Evolutionary conservation across 1,139 yeast genomes (phyloP).

Genomic region (Citeromyces hawaiiensis): DNA sequence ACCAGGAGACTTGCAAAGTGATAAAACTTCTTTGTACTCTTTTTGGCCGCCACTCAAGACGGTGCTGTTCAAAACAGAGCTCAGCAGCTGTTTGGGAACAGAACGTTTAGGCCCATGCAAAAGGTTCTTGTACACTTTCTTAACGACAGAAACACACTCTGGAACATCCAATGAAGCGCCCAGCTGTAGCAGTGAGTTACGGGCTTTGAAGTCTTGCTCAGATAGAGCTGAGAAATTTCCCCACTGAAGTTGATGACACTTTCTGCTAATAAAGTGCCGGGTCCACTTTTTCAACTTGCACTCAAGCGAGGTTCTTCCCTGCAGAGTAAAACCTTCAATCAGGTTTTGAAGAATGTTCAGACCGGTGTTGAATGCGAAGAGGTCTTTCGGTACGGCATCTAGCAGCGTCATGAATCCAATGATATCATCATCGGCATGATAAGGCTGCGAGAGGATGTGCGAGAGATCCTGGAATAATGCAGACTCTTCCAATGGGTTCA

Average conservation of each 20-base stretch:
- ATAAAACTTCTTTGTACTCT: constrained; percentile 43
- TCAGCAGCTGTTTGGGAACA: constrained; percentile 34
- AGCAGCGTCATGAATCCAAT: constrained; percentile 19
- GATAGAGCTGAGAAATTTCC: constrained; percentile 11
- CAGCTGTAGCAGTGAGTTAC: constrained; percentile 26
- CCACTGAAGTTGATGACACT: constrained; percentile 10
- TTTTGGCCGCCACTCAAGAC: constrained; percentile 24
- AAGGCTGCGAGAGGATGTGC: constrained; percentile 15
- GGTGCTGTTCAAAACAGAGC: constrained; percentile 20
- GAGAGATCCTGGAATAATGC: constrained; percentile 26
- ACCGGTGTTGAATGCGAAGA: constrained; percentile 18
- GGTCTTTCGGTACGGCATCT: constrained; percentile 12
- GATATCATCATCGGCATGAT: constrained; percentile 17
- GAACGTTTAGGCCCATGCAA: constrained; percentile 34
- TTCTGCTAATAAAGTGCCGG: constrained; percentile 9
- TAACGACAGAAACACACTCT: constrained; percentile 21
- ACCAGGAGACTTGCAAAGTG: constrained; percentile 35
- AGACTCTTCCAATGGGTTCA: constrained; percentile 19
- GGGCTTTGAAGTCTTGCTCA: constrained; percentile 23
- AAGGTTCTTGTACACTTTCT: constrained; percentile 28
- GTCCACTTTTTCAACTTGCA: constrained; percentile 11
- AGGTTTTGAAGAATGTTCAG: constrained; percentile 22
- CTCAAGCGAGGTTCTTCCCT: no score
- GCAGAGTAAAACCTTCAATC: constrained; percentile 13
- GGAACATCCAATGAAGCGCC: constrained; percentile 16